These are phyloP conservation scores for Oryza glumipatula DNA, from an alignment of 176 grass and related monocot species.

Conservation along the genomic window DNA sequence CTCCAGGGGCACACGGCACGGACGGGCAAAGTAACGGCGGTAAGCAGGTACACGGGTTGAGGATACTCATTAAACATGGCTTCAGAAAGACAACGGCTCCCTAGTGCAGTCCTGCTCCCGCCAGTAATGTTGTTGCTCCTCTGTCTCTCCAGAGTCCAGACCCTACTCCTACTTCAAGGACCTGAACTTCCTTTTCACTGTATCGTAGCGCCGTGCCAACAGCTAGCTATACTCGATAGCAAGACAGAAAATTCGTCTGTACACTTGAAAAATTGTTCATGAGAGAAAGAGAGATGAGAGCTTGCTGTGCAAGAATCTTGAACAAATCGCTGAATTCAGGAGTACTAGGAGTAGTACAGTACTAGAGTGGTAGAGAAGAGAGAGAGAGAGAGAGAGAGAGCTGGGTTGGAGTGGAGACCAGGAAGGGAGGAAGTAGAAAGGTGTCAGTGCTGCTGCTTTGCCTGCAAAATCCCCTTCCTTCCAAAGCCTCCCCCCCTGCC, in stretches of 20 bases:
- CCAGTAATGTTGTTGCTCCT: no score
- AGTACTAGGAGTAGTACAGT: not conserved
- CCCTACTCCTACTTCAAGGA: no score
- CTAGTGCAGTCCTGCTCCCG: no score
- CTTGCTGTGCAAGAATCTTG: not conserved
- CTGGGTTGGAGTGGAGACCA: not conserved
- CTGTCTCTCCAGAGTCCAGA: no score
- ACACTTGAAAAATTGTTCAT: not conserved
- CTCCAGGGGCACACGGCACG: no score
- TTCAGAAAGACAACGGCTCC: no score
- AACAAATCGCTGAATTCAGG: not conserved
- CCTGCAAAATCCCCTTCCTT: not conserved
- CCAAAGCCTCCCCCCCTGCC: constrained; percentile 5
- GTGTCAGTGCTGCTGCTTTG: not conserved
- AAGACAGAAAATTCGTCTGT: not conserved
- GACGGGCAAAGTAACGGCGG: no score
- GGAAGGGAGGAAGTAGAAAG: not conserved
- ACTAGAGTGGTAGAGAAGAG: not conserved
- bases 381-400: not conserved
- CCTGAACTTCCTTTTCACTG: no score
- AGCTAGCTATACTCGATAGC: not conserved
- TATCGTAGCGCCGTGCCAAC: no score
- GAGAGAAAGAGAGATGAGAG: not conserved
- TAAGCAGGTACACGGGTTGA: no score
- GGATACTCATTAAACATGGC: no score